phyloP scores from a whole-genome alignment of 441 rosid species.

The Gossypium gossypioides region DNA sequence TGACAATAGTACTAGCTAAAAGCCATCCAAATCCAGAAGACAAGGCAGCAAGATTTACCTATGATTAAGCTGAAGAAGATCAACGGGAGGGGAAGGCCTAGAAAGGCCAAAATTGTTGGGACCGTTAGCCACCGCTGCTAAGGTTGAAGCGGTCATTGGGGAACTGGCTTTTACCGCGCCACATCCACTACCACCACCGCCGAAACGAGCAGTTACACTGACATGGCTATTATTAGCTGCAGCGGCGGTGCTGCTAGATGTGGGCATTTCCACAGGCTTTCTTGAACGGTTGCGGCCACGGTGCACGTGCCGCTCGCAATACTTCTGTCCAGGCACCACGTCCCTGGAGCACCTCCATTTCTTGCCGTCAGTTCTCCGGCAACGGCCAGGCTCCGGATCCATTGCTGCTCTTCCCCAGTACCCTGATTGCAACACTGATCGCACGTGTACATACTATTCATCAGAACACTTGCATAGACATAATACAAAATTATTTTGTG shows the following conservation, averaged over 20 bases:
- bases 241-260: conserved; percentile 22
- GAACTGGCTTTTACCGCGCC: conserved; percentile 17
- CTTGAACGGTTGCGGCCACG: conserved; percentile 99
- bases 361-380: conserved; percentile 94
- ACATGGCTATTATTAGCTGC: neutral
- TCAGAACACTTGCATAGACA: neutral
- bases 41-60: conserved; percentile 34
- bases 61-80: conserved; percentile 46
- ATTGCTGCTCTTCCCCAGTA: conserved; percentile 70
- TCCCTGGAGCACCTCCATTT: conserved; percentile 98
- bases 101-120: conserved; percentile 36
- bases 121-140: conserved; percentile 27
- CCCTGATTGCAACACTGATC: conserved; percentile 49
- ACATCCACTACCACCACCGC: conserved; percentile 14
- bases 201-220: neutral
- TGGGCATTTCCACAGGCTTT: conserved; percentile 98
- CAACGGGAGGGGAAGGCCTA: conserved; percentile 43
- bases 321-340: conserved; percentile 81
- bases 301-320: conserved; percentile 98
- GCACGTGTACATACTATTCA: neutral
- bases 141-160: conserved; percentile 11
- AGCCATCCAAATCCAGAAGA: neutral
- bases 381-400: conserved; percentile 96
- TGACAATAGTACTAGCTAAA: neutral
- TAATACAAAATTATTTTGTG: no score